Conservation (phyloP, 2,329 filamentous ascomycete genomes). For the Torrubiellomyces zombiae region DNA sequence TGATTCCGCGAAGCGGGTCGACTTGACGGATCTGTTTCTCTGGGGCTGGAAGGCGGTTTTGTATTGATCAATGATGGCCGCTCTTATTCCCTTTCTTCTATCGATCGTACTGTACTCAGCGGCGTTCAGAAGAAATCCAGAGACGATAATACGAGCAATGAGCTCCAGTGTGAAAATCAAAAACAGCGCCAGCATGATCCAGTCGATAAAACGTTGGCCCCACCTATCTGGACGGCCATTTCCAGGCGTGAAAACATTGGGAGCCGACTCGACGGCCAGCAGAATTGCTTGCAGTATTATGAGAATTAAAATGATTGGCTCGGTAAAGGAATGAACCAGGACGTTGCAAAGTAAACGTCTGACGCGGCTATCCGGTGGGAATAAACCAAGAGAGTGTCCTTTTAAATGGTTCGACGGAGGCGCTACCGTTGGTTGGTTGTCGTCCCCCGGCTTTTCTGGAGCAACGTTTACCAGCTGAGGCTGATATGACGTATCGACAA, state of each 20-base stretch:
- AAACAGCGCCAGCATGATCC: conserved; percentile 68
- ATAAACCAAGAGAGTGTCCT: conserved; percentile 73
- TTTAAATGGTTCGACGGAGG: conserved; percentile 53
- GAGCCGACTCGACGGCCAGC: conserved; percentile 68
- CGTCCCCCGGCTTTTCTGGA: conserved; percentile 25
- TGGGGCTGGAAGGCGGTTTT: conserved; percentile 69
- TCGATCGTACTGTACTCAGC: conserved; percentile 84
- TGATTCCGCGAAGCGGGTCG: conserved; percentile 26
- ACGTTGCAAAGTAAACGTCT: conserved; percentile 64
- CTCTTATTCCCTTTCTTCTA: conserved; percentile 54
- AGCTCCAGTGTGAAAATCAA: conserved; percentile 80
- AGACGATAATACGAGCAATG: conserved; percentile 71
- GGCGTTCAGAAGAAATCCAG: conserved; percentile 81
- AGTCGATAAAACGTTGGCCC: conserved; percentile 57
- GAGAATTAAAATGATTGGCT: conserved; percentile 70
- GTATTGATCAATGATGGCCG: conserved; percentile 61
- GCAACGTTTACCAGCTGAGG: conserved; percentile 28
- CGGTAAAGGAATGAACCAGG: conserved; percentile 70
- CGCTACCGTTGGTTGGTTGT: conserved; percentile 6
- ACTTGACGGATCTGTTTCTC: conserved; percentile 49
- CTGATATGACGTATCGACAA: conserved; percentile 33
- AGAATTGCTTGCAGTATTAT: conserved; percentile 80
- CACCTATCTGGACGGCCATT: conserved; percentile 45
- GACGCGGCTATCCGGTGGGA: conserved; percentile 61
- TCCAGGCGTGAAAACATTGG: conserved; percentile 48